Evolutionary conservation across 2,329 filamentous ascomycete species (phyloP), one percentile per base, ranked within the genome.

Genomic region (Fonsecaea pedrosoi): DNA sequence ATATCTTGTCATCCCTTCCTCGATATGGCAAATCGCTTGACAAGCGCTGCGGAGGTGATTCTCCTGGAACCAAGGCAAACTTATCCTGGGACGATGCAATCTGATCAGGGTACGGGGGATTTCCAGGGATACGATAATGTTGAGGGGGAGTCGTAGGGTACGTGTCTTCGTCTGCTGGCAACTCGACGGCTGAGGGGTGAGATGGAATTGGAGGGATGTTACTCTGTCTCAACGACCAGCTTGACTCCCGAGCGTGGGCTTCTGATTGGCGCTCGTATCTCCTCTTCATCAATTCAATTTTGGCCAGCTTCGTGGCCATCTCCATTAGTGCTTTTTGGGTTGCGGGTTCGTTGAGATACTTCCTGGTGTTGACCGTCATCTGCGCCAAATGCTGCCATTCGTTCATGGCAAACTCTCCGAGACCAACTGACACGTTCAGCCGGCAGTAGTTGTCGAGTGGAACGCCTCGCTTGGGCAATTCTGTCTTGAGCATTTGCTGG

Each of bases 341-440:
- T 0, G 88, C 88, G 10, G 86, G 83, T 68, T 89, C 89, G 7
- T 84, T 82, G 61, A 99, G 86, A 76, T 98, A 99, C 70, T 90
- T 87, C 72, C 92, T 87, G 0, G 95, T 99, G 75, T 90, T 90
- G 13, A 92, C 97, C 81, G 92, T 97, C 80, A 99, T 98, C 60
- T 97, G 94, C 32, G 92, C 90, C n/a, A 98, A 82, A 3, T 94
- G 88, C 74, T 92, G 87, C 95, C 95, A 99, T 77, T 98, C 95
- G 76, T 98, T 99, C 93, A 99, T 98, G 60, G 92, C 94, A 77
- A 97, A 98, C 76, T 98, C 95, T 48, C 67, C 94, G 2, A 98
- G 94, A 0, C 94, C 95, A 15, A 97, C 89, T 76, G 98, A 94
- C 48, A 98, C 95, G 71, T 99, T 99, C n/a, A 98, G 83, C 7